Base-by-base conservation (phyloP, 371 early-diverging fungal genomes). In the Dichotomocladium elegans region DNA sequence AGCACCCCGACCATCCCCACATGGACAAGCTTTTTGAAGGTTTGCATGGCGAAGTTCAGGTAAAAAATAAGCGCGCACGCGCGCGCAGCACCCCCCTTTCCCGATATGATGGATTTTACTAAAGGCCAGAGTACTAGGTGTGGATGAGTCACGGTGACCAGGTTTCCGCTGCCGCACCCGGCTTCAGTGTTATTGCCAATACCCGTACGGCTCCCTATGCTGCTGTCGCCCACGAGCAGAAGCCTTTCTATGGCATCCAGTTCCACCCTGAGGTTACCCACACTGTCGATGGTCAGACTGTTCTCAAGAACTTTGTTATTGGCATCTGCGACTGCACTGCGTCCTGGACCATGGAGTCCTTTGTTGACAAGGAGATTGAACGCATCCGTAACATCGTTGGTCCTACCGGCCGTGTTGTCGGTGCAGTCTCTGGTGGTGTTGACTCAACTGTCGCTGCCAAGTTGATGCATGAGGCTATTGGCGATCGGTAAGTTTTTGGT, bases 101-200 rank as follows among this genome's bases (percentile, higher is more conserved):
- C n/a, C n/a, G n/a, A 35, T 53, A 25, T 41, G 3, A 28, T 11
- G 35, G 34, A 34, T 46, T 7, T 31, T 53, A 26, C 22, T 53
- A 27, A 35, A 35, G 35, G 0, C 35, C 17, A 35, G 17, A 35
- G 7, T 29, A 51, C 22, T 58, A 86, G 80, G 93, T 95, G 56
- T 98, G 98, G 98, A 98, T 98, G 98, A 88, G 89, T 69, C 98
- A 98, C 70, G 96, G 96, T 58, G 96, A 98, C 80, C 94, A 95
- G 70, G 80, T 98, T 31, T 78, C 87, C 56, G 71, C 74, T 55
- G 71, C 87, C 28, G 95, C 96, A n/a, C 64, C 71, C 12, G 91
- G 87, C 47, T 96, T 96, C 84, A 74, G 69, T 29, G 82, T 90
- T 33, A 87, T 94, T 63, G 96, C 94, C 48, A 74, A 80, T 52